phyloP scores from a whole-genome alignment of 2,329 filamentous ascomycete species.

The Penicillium frequentans region DNA sequence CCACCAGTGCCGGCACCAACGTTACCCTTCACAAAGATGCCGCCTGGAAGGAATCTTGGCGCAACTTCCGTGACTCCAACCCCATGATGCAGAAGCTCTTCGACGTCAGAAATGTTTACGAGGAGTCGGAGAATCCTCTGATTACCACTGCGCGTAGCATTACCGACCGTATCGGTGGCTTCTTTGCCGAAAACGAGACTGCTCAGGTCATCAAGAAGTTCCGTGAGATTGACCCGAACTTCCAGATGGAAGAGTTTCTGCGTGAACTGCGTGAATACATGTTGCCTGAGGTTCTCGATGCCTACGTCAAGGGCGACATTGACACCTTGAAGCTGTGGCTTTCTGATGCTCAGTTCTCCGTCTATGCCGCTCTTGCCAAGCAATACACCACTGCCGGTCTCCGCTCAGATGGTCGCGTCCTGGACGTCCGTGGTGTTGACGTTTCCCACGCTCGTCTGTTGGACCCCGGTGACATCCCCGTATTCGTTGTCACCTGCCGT shows the following conservation, averaged over 20 bases:
- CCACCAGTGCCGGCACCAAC: slow-evolving; percentile 80
- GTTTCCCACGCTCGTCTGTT: slow-evolving; percentile 52
- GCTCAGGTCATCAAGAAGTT: slow-evolving; percentile 98
- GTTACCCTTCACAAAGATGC: slow-evolving; percentile 95
- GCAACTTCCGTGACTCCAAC: slow-evolving; percentile 87
- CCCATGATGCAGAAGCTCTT: slow-evolving; percentile 87
- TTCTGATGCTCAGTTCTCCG: slow-evolving; percentile 91
- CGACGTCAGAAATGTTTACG: slow-evolving; percentile 80
- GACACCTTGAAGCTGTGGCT: slow-evolving; percentile 93
- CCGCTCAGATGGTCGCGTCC: slow-evolving; percentile 89
- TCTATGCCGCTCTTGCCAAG: slow-evolving; percentile 94
- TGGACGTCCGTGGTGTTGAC: slow-evolving; percentile 94
- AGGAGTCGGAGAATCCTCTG: slow-evolving; percentile 95
- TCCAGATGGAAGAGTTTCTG: slow-evolving; percentile 93
- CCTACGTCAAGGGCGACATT: slow-evolving; percentile 94
- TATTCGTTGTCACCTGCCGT: slow-evolving; percentile 94
- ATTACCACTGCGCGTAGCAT: slow-evolving; percentile 92
- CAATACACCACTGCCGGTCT: slow-evolving; percentile 93
- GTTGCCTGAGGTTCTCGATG: slow-evolving; percentile 92
- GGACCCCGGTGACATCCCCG: slow-evolving; percentile 62
- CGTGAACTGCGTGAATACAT: slow-evolving; percentile 98
- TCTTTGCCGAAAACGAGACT: slow-evolving; percentile 98
- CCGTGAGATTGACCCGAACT: slow-evolving; percentile 89
- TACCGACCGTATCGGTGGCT: slow-evolving; percentile 86
- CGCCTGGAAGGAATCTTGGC: slow-evolving; percentile 98